phyloP scores from a whole-genome alignment of 495 filamentous ascomycete species.

The Paragyromitra xinjiangensis region DNA sequence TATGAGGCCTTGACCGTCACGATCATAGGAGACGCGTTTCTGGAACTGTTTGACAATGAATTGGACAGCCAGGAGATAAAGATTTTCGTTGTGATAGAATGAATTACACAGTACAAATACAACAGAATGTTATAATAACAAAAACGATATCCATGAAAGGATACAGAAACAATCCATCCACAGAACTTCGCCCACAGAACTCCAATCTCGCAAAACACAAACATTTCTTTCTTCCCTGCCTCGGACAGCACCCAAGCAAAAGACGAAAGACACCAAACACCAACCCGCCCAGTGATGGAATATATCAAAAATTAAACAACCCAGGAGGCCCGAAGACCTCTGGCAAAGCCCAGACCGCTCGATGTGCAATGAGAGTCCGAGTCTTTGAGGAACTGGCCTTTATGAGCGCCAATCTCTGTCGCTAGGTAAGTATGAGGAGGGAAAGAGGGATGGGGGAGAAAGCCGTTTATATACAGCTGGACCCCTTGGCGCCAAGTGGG shows the following conservation, averaged over 20 bases:
- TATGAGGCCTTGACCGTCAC: not conserved
- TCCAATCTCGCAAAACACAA: not conserved
- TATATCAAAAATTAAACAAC: conserved; percentile 55
- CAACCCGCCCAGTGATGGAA: conserved; percentile 28
- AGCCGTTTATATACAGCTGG: conserved; percentile 35
- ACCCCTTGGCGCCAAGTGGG: conserved; percentile 43
- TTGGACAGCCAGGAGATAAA: not conserved
- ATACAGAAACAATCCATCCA: not conserved
- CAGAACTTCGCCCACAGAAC: not conserved
- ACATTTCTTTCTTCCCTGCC: conserved; percentile 35
- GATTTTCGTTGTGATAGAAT: not conserved
- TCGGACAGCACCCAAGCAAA: conserved; percentile 50
- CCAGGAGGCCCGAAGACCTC: conserved; percentile 55
- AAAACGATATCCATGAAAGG: not conserved
- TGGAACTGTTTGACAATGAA: too few relatives aligned
- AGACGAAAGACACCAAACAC: conserved; percentile 29
- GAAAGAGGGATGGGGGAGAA: conserved; percentile 30
- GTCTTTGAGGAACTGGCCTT: conserved; percentile 54
- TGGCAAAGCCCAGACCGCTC: conserved; percentile 53
- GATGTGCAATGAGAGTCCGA: conserved; percentile 53
- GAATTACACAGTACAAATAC: not conserved
- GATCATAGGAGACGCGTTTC: not conserved
- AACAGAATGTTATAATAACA: not conserved
- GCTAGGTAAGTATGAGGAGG: conserved; percentile 54
- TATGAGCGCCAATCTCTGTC: conserved; percentile 55